Evolutionary conservation across 2,329 filamentous ascomycete species (phyloP), one percentile per base, ranked within the genome.

Genomic region (Alternaria arborescens): DNA sequence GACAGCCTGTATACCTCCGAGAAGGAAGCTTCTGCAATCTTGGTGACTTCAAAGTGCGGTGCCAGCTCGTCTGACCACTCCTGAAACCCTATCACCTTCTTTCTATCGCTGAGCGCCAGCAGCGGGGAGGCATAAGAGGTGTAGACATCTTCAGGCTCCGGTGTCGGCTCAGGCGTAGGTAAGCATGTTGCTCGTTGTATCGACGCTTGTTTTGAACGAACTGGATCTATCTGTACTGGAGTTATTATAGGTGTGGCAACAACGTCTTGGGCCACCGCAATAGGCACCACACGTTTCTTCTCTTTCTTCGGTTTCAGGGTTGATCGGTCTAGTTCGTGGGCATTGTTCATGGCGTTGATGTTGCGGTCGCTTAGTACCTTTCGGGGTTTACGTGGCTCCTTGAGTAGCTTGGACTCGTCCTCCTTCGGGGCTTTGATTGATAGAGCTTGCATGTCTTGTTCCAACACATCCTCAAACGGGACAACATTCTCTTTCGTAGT

Each of bases 1-100:
- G 79, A 82, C 61, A 89, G 77, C 12, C 87, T 85, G 72, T 89
- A 89, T 3, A 90, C 88, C 70, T 89, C 87, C 55, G 86, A 87
- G 69, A 88, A 90, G 1, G 87, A 88, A 2, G 88, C 88, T 73
- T 90, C 88, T 8, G 87, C 87, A 36, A 90, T 84, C 67, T 90
- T 90, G 8, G 81, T 79, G 41, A 89, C 81, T 38, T 81, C 71
- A 64, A 85, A 85, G 58, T 81, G 75, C 6, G 74, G 70, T 14
- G 78, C 76, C 11, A 84, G 72, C 48, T 77, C 71, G 5, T 73
- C 65, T 16, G 80, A 75, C 81, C 81, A 84, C n/a, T 74, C 65
- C 4, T 72, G 62, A 58, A 84, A 84, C 7, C 72, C 60, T 1
- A 76, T 68, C 20, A 77, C 61, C 36, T 48, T 58, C 40, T 59